These are phyloP conservation scores for Neonectria magnoliae DNA, from an alignment of 2,329 filamentous ascomycete genomes.

Conservation along the genomic window DNA sequence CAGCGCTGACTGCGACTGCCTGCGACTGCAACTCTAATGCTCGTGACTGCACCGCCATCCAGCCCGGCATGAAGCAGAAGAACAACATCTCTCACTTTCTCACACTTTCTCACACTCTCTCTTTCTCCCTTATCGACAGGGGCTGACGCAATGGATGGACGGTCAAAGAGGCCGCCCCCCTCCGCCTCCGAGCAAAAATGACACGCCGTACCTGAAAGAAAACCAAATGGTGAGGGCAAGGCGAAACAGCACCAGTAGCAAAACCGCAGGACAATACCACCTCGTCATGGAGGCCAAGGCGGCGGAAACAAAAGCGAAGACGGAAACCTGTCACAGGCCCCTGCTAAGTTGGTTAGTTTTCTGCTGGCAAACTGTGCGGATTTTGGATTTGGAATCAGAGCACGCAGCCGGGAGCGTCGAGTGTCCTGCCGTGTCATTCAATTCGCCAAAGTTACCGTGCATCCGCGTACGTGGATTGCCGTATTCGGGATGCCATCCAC, in stretches of 20 bases:
- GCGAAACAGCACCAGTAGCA: conserved; percentile 23
- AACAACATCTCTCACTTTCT: no score
- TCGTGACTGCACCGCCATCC: neutral
- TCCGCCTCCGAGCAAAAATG: neutral
- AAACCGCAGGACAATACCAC: conserved; percentile 7
- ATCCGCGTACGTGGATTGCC: neutral
- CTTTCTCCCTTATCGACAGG: neutral
- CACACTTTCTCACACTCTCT: no score
- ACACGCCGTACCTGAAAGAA: conserved; percentile 3
- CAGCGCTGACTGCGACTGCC: neutral
- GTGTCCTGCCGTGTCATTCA: neutral
- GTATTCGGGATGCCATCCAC: neutral
- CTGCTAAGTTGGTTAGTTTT: neutral
- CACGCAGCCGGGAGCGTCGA: neutral
- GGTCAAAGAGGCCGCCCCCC: conserved; percentile 16
- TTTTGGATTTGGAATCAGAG: neutral
- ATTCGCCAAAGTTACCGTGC: neutral
- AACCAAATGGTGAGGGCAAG: conserved; percentile 20
- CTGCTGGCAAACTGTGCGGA: no score
- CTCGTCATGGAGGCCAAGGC: neutral
- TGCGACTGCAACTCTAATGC: no score
- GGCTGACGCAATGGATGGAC: neutral
- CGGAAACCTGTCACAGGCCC: neutral
- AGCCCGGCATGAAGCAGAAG: neutral
- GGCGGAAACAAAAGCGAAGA: neutral